Evolutionary conservation across 805 yeast species (phyloP).

Genomic region (Starmera quercuum): DNA sequence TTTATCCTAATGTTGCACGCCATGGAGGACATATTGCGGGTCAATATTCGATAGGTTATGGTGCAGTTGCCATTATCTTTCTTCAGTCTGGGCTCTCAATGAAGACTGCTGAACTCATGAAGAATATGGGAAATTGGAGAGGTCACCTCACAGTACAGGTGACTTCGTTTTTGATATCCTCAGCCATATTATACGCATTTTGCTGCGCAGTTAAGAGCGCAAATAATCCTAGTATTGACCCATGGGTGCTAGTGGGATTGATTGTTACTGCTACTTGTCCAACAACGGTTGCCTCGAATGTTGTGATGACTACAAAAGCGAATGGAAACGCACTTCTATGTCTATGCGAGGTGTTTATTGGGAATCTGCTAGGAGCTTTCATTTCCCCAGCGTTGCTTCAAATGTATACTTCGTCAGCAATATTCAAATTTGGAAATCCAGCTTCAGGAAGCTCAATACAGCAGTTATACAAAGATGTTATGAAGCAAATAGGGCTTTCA

Average conservation of each 20-base stretch:
- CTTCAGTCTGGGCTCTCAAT: slow-evolving; percentile 75
- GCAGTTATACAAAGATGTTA: slow-evolving; percentile 61
- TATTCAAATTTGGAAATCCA: slow-evolving; percentile 79
- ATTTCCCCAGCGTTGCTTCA: slow-evolving; percentile 81
- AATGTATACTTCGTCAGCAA: slow-evolving; percentile 45
- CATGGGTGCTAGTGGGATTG: slow-evolving; percentile 76
- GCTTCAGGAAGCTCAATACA: slow-evolving; percentile 46
- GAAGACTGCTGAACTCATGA: slow-evolving; percentile 51
- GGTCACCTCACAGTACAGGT: slow-evolving; percentile 68
- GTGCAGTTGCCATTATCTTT: slow-evolving; percentile 83
- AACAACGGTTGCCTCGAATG: slow-evolving; percentile 87
- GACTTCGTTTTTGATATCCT: slow-evolving; percentile 64
- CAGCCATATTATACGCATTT: slow-evolving; percentile 66
- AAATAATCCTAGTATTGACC: slow-evolving; percentile 48
- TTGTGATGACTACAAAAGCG: slow-evolving; percentile 84
- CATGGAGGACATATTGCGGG: slow-evolving; percentile 73
- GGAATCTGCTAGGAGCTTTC: slow-evolving; percentile 80
- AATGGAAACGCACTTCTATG: slow-evolving; percentile 77
- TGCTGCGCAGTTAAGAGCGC: slow-evolving; percentile 59
- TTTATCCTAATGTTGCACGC: slow-evolving; percentile 77
- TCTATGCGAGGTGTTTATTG: slow-evolving; percentile 77
- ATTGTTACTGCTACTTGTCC: slow-evolving; percentile 84
- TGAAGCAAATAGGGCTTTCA: slow-evolving; percentile 81
- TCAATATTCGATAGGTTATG: slow-evolving; percentile 73
- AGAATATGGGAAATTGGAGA: slow-evolving; percentile 71